Evolutionary conservation across 164 flowering plant species (phyloP), one percentile per base, ranked within the genome.

Genomic region (Kingdonia uniflora): DNA sequence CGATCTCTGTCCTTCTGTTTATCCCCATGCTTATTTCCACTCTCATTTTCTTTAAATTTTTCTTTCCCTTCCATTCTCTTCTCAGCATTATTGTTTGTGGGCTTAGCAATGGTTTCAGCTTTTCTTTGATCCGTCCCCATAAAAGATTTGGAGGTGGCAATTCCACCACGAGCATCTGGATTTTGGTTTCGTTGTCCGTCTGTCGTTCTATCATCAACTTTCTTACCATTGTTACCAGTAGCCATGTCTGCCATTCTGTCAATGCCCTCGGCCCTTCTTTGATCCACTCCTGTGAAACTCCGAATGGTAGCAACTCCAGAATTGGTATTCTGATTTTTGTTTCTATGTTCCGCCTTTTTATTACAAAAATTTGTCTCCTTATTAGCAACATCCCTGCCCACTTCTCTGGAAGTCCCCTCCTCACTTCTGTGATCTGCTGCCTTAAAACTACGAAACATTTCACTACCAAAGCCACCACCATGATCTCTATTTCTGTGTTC

Each of bases 221-320:
- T 71, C 58, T 58, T 71, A 42, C 58, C 65, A 51, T 62, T 57
- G 52, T 25, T 61, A n/a, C 25, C 55, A 49, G 25, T 42, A 59
- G 39, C 63, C 58, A 44, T 65, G 41, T 64, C 62, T 54, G 52
- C 70, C 58, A 67, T 24, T 64, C 62, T 65, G 50, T 52, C 57
- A 40, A 67, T 57, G 41, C 55, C 73, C 46, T 67, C 84, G 49
- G 60, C 67, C 42, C 57, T 74, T 58, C 65, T 69, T 38, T 46
- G 68, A 53, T 71, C 35, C 35, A 29, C 35, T 29, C 35, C 35
- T 3, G 35, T 29, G 35, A 29, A 29, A 29, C 6, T 29, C 35
- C 8, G 35, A 29, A 8, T 8, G 8, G 35, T 29, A 29, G 8
- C 8, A 29, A 29, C 35, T 29, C 35, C 35, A 8, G 35, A 29